Evolutionary conservation across 169 alveolate species (phyloP).

Genomic region (Eimeria praecox): DNA sequence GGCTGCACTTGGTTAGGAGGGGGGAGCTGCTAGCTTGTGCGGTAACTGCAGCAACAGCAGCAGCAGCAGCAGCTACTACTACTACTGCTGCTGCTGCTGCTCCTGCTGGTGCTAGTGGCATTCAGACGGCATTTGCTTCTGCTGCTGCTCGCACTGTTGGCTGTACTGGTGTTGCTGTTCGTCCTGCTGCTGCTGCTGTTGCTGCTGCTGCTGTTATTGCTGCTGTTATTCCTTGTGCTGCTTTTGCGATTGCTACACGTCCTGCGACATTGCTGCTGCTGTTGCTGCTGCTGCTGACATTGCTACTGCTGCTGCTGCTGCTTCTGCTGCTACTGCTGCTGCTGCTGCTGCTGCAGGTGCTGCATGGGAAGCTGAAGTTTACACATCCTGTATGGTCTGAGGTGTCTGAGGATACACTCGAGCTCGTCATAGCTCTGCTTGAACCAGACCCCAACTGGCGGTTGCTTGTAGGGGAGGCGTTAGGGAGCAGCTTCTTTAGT

Average conservation of each 20-base stretch:
- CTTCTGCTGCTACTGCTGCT: not conserved
- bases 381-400: constrained; percentile 49
- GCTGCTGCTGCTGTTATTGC: constrained; percentile 28
- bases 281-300: constrained; percentile 3
- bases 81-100: not conserved
- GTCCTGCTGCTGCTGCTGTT: not conserved
- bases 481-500: constrained; percentile 61
- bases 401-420: constrained; percentile 19
- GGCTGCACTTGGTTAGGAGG: not conserved
- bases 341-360: constrained; percentile 48
- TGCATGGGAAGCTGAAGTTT: constrained; percentile 45
- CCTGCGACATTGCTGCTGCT: not conserved
- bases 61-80: not conserved
- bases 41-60: not conserved
- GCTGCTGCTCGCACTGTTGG: not conserved
- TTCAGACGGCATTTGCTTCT: not conserved
- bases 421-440: constrained; percentile 26
- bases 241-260: not conserved
- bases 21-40: not conserved
- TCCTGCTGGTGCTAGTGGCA: constrained; percentile 3
- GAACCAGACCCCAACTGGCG: constrained; percentile 59
- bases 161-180: no score
- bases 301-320: not conserved
- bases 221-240: not conserved
- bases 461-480: constrained; percentile 48